Percentiles rank a stretch among this genome's conserved stretches.
These are phyloP conservation scores for Trichoderma aggressivum DNA, from an alignment of 2,329 filamentous ascomycete genomes.

Conservation along the genomic window DNA sequence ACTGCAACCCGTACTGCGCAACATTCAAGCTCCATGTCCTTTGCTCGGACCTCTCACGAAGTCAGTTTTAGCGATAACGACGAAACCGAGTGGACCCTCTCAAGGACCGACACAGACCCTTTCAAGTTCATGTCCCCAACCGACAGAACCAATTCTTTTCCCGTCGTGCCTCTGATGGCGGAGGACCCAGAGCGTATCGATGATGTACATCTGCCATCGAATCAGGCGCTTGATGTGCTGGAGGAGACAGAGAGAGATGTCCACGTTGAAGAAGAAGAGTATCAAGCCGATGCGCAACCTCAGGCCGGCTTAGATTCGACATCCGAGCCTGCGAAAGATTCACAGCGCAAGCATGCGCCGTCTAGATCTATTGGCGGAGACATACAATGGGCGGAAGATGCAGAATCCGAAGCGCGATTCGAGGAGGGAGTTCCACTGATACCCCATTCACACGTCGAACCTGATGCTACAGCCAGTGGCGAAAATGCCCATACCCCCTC, in stretches of 20 bases:
- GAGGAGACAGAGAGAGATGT: slow-evolving; percentile 50
- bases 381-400: slow-evolving; percentile 38
- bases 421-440: slow-evolving; percentile 69
- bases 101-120: slow-evolving; percentile 46
- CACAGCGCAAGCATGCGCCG: slow-evolving; percentile 25
- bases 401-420: slow-evolving; percentile 56
- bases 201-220: slow-evolving; percentile 44
- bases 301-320: slow-evolving; percentile 14
- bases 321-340: slow-evolving; percentile 16
- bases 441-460: slow-evolving; percentile 30
- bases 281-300: slow-evolving; percentile 22
- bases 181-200: slow-evolving; percentile 27
- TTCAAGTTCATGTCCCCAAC: slow-evolving; percentile 58
- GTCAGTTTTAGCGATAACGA: slow-evolving; percentile 58
- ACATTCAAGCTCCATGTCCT: slow-evolving; percentile 60
- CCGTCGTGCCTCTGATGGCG: slow-evolving; percentile 47
- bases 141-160: slow-evolving; percentile 62
- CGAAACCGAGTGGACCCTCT: slow-evolving; percentile 55
- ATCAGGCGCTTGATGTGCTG: slow-evolving; percentile 53
- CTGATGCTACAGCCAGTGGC: slow-evolving; percentile 1
- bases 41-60: slow-evolving; percentile 61
- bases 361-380: slow-evolving; percentile 45
- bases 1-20: slow-evolving; percentile 36
- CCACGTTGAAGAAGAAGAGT: slow-evolving; percentile 40
- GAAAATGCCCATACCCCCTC: slow-evolving; percentile 19